phyloP scores from a whole-genome alignment of 139 green algal species.

The Asterochloris erici region DNA sequence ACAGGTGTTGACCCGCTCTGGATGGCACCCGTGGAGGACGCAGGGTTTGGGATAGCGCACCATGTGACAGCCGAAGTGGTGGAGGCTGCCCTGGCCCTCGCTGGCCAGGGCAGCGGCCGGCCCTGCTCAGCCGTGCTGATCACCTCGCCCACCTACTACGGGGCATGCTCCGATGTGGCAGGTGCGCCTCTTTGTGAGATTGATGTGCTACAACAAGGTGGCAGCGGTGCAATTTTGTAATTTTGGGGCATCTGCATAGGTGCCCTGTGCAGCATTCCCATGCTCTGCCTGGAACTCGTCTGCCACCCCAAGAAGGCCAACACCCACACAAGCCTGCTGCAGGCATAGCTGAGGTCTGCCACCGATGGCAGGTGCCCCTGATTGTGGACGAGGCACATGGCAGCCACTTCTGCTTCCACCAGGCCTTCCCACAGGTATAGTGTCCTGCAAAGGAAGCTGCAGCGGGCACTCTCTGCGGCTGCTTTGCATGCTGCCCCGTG shows the following conservation, averaged over 20 bases:
- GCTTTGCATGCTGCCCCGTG: too few relatives aligned
- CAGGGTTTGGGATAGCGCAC: too few relatives aligned
- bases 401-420: constrained; percentile 70
- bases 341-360: constrained; percentile 58
- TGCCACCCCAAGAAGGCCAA: background rate
- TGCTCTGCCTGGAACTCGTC: background rate
- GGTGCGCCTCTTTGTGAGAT: constrained; percentile 17
- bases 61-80: too few relatives aligned
- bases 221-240: background rate
- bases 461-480: too few relatives aligned
- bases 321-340: background rate
- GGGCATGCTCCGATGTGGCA: constrained; percentile 52
- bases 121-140: constrained; percentile 47
- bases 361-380: constrained; percentile 52
- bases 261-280: background rate
- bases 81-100: too few relatives aligned
- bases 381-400: constrained; percentile 94
- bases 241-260: background rate
- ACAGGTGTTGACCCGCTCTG: too few relatives aligned
- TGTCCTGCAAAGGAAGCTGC: background rate
- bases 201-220: background rate
- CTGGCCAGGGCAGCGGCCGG: too few relatives aligned
- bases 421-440: constrained; percentile 26
- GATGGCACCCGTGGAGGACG: too few relatives aligned
- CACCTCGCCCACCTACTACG: constrained; percentile 89